A percentile compares a stretch with the other conserved stretches of the same genome.
Evolutionary conservation across 345 rosid species (phyloP).

Genomic region (Hibiscus syriacus): DNA sequence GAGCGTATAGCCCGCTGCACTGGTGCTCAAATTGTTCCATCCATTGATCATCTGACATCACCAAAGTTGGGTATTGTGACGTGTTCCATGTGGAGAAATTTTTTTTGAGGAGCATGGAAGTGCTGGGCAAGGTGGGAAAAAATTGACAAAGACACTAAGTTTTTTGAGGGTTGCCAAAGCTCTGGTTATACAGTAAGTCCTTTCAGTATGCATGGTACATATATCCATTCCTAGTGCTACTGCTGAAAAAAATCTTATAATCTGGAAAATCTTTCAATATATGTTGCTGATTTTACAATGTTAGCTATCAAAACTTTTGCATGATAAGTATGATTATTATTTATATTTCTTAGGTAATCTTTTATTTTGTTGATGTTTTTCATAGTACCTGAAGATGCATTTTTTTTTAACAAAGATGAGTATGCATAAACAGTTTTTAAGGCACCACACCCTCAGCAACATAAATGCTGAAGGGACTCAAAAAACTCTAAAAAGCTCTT

Average conservation of each 20-base stretch:
- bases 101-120: slow-evolving; percentile 70
- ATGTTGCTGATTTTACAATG: not conserved
- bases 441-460: not conserved
- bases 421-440: not conserved
- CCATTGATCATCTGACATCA: slow-evolving; percentile 77
- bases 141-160: slow-evolving; percentile 76
- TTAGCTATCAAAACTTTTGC: not conserved
- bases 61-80: slow-evolving; percentile 87
- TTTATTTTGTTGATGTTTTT: not conserved
- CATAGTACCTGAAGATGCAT: not conserved
- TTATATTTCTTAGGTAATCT: not conserved
- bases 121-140: slow-evolving; percentile 72
- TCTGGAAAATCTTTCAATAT: not conserved
- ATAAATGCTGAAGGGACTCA: not conserved
- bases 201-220: slow-evolving; percentile 1
- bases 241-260: not conserved
- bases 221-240: not conserved
- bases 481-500: not conserved
- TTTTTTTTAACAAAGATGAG: not conserved
- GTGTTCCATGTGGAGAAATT: slow-evolving; percentile 76
- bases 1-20: slow-evolving; percentile 95
- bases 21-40: slow-evolving; percentile 90
- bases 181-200: slow-evolving; percentile 90
- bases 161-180: slow-evolving; percentile 96
- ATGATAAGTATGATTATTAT: not conserved